Base-by-base conservation (phyloP, 192 early-diverging fungal genomes). In the Coemansia sp. region DNA sequence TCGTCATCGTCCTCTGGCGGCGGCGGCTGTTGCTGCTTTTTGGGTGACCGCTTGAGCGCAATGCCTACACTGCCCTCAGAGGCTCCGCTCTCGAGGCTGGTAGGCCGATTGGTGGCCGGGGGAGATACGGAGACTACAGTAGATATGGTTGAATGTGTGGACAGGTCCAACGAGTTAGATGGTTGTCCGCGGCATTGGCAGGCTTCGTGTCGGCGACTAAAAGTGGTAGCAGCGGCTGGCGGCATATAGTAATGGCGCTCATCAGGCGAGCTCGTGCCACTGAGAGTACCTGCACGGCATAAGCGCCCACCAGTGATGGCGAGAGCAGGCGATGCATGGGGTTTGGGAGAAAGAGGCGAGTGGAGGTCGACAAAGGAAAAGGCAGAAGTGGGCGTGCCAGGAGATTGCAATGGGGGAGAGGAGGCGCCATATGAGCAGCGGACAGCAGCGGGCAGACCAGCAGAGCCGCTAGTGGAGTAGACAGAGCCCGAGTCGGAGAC, bases 61-160 rank as follows among this genome's bases (percentile, higher is more conserved):
- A 27, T 38, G 67, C 56, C 51, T 35, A 41, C 58, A 40, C 53
- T 62, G 64, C 71, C 67, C 22, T 58, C 64, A 3, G 68, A 73
- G 10, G 45, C 37, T 15, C 45, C 40, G 64, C 68, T 79, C 15
- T 73, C 71, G 32, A 54, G 47, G 56, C 71, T 79, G 8, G 64
- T 51, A 9, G 77, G 71, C 10, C 77, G 71, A 35, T 60, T 70
- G 37, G 71, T 24, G 36, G 45, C 36, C 14, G 49, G 43, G 32
- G 69, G 58, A 11, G 71, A 65, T 38, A 67, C 47, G 1, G 71
- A 74, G 19, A 79, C 77, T 79, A 79, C 77, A 79, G 77, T 74
- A 11, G 67, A 73, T 15, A 65, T 62, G 37, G 76, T 69, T 51
- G 77, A 73, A 8, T 64, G 61, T 14, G 51, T 54, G 51, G 76